These are phyloP conservation scores for Pseudonitzschia multiseries DNA, from an alignment of 108 stramenopile genomes.

Conservation along the genomic window DNA sequence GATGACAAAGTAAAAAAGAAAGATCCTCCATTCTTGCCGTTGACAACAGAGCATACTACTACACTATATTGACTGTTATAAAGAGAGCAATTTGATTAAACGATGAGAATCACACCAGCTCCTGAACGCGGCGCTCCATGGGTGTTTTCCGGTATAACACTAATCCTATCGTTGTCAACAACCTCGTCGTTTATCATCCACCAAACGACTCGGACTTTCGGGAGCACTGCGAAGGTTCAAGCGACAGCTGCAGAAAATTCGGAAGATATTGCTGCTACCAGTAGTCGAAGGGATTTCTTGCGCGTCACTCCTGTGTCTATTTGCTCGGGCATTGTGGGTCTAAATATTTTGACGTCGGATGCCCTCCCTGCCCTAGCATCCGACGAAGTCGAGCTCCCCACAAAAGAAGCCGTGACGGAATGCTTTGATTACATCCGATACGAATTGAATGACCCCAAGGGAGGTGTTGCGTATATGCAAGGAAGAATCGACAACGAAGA, in stretches of 20 bases:
- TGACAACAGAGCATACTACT: no score
- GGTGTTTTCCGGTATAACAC: background rate
- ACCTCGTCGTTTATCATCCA: slow-evolving; percentile 2
- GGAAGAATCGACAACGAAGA: slow-evolving; percentile 46
- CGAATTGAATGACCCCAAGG: slow-evolving; percentile 53
- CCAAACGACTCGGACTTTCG: background rate
- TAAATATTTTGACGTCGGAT: slow-evolving; percentile 3
- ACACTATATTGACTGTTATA: no score
- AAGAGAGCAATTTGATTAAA: background rate
- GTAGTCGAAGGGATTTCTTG: slow-evolving; percentile 1
- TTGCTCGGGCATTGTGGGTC: background rate
- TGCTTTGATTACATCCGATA: slow-evolving; percentile 55
- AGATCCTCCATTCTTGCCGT: no score
- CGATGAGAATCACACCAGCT: background rate
- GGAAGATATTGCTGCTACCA: background rate
- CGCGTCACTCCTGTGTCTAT: background rate
- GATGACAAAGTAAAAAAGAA: no score
- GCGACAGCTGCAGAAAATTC: background rate
- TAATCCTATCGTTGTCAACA: background rate
- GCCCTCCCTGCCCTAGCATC: slow-evolving; percentile 18
- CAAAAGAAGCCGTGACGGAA: slow-evolving; percentile 37
- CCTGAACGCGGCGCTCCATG: background rate
- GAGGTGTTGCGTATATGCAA: slow-evolving; percentile 60
- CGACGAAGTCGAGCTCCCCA: slow-evolving; percentile 36
- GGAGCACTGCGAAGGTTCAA: background rate